Percentiles rank a stretch among this genome's conserved stretches.
Evolutionary conservation across 139 green algal genomes (phyloP).

Genomic region (Deuterostichococcus epilithicus): DNA sequence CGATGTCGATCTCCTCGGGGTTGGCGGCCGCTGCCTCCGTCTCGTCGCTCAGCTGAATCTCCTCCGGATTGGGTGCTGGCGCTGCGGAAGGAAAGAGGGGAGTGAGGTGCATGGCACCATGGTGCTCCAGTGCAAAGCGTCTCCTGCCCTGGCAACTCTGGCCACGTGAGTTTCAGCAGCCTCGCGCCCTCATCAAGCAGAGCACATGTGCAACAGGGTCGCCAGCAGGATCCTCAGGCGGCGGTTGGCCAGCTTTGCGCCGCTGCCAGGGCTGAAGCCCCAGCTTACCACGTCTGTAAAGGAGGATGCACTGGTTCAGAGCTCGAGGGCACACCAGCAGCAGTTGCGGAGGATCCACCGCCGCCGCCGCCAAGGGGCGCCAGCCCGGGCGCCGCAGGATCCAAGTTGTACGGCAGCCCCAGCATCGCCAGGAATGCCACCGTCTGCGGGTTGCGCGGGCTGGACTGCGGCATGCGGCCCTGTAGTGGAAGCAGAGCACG

Average conservation of each 20-base stretch:
- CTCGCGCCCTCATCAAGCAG: not conserved
- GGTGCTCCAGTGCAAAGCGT: not conserved
- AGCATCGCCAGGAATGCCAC: conserved; percentile 65
- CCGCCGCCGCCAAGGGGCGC: not conserved
- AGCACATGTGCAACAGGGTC: not conserved
- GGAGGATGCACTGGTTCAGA: not conserved
- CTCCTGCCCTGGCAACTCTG: conserved; percentile 47
- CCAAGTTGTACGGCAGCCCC: conserved; percentile 59
- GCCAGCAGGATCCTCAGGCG: not conserved
- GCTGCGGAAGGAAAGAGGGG: not conserved
- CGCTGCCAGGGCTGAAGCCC: no score
- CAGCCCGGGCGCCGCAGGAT: conserved; percentile 6
- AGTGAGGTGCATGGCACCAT: not conserved
- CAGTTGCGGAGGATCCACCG: not conserved
- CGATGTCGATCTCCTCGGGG: conserved; percentile 66
- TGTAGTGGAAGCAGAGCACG: no score
- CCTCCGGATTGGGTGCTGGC: conserved; percentile 56
- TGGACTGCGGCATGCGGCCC: conserved; percentile 25
- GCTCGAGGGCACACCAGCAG: not conserved
- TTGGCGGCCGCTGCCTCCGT: conserved; percentile 26
- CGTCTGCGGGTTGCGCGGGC: conserved; percentile 53
- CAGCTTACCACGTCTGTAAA: not conserved
- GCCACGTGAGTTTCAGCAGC: conserved; percentile 53
- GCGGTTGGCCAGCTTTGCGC: not conserved
- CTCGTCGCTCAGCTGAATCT: conserved; percentile 57